phyloP scores from a whole-genome alignment of 1,284 basidiomycete genomes.

The Puccinia polysora region DNA sequence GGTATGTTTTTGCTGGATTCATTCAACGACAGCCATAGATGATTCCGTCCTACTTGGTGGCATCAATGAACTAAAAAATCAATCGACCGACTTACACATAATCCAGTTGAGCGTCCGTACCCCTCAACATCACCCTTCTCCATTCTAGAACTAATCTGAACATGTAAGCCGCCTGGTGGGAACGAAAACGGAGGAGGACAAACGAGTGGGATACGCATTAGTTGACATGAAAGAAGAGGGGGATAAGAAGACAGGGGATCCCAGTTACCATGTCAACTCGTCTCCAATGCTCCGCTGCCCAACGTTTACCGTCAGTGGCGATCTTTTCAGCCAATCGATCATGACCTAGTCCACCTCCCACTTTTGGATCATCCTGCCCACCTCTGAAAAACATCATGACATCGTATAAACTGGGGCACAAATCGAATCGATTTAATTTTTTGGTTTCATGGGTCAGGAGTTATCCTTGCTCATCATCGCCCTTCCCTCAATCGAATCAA shows the following conservation, averaged over 20 bases:
- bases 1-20: no score
- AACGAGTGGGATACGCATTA: background rate
- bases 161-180: constrained; percentile 28
- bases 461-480: background rate
- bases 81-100: no score
- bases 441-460: background rate
- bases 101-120: constrained; percentile 13
- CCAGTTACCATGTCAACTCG: constrained; percentile 30
- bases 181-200: background rate
- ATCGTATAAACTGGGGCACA: constrained; percentile 25
- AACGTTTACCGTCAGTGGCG: constrained; percentile 31
- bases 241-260: background rate
- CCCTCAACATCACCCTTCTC: constrained; percentile 35
- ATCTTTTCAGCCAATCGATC: constrained; percentile 41
- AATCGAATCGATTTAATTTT: background rate
- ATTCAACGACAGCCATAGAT: no score
- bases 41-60: no score
- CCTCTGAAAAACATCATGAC: constrained; percentile 39
- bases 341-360: background rate
- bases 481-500: background rate
- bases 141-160: constrained; percentile 40
- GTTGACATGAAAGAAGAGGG: background rate
- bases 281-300: constrained; percentile 43
- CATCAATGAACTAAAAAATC: no score
- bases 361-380: background rate